phyloP scores from a whole-genome alignment of 257 asterid genomes.

The Knoxia roxburghii region DNA sequence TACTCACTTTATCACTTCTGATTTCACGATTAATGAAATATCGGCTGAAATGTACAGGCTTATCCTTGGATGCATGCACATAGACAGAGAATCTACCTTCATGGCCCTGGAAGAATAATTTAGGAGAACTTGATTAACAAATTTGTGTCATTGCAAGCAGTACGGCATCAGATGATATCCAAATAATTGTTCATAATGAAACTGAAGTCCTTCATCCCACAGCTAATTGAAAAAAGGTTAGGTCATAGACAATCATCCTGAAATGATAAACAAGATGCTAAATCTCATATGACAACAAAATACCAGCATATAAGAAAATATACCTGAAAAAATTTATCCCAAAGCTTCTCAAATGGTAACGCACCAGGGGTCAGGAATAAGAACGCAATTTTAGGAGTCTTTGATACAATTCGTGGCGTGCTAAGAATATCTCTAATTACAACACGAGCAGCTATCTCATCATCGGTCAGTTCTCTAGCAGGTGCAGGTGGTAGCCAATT shows the following conservation, averaged over 20 bases:
- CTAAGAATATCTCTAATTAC: constrained; percentile 78
- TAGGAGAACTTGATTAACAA: constrained; percentile 7
- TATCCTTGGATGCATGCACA: constrained; percentile 93
- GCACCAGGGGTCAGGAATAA: constrained; percentile 92
- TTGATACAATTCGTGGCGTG: constrained; percentile 41
- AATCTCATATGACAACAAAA: neutral
- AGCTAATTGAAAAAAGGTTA: neutral
- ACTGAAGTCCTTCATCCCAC: neutral
- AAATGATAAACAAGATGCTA: neutral
- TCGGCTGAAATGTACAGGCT: constrained; percentile 95
- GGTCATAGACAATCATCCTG: neutral
- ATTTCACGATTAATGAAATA: constrained; percentile 86
- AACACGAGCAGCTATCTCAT: constrained; percentile 79
- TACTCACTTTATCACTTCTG: constrained; percentile 80
- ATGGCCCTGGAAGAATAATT: constrained; percentile 58
- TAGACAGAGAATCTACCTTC: constrained; percentile 96
- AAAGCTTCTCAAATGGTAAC: constrained; percentile 91
- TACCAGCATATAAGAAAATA: neutral
- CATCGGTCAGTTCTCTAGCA: constrained; percentile 75
- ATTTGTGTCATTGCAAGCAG: neutral
- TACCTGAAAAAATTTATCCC: constrained; percentile 99
- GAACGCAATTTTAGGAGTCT: constrained; percentile 82
- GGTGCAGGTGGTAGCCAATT: constrained; percentile 85
- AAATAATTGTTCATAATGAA: constrained; percentile 1
- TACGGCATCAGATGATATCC: neutral